These are phyloP conservation scores for Colletotrichum sp. DNA, from an alignment of 2,329 filamentous ascomycete species.

Conservation along the genomic window DNA sequence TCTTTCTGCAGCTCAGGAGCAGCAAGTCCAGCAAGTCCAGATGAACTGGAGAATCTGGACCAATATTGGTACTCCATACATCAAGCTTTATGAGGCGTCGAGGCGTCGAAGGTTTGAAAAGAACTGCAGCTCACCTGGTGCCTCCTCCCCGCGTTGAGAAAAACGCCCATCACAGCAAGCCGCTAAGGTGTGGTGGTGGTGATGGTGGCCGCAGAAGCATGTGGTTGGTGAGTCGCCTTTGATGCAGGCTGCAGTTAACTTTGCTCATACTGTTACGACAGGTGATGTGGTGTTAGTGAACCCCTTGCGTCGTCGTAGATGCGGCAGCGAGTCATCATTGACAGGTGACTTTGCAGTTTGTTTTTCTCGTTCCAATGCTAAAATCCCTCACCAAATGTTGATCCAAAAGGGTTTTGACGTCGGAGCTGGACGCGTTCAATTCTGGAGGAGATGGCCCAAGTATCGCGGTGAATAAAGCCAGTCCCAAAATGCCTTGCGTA, in stretches of 20 bases:
- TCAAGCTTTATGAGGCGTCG: not conserved
- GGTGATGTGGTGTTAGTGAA: not conserved
- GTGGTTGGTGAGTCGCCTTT: not conserved
- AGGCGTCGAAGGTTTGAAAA: not conserved
- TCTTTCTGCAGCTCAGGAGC: not conserved
- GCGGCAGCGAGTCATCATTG: not conserved
- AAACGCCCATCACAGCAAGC: not conserved
- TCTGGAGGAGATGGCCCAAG: not conserved
- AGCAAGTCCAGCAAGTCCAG: not conserved
- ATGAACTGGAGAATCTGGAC: not conserved
- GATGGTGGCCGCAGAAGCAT: not conserved
- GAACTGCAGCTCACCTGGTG: not conserved
- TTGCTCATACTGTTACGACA: not conserved
- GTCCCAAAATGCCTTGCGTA: not conserved
- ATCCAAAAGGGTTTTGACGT: not conserved
- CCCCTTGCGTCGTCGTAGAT: not conserved
- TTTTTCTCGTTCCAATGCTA: not conserved
- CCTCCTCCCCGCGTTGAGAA: not conserved
- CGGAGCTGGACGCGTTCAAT: not conserved
- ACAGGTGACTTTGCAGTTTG: not conserved
- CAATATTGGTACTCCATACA: not conserved
- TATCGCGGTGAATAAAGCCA: not conserved
- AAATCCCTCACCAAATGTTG: not conserved
- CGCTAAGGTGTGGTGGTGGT: not conserved
- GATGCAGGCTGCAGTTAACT: not conserved